phyloP scores from a whole-genome alignment of 371 early-diverging fungal genomes.

The Furculomyces boomerangus region DNA sequence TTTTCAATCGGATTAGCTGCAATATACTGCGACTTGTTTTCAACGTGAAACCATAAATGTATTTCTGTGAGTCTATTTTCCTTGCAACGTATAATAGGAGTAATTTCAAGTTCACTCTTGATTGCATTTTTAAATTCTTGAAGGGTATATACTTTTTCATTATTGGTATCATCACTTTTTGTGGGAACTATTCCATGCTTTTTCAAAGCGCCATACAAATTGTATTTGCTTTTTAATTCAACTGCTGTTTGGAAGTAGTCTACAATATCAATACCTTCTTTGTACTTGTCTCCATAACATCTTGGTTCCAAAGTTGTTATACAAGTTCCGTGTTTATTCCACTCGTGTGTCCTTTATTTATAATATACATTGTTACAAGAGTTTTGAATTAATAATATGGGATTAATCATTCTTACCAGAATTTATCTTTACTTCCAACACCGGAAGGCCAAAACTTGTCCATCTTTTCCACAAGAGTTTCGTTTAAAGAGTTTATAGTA shows the following conservation, averaged over 20 bases:
- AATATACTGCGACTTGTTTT: slow-evolving; percentile 16
- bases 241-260: slow-evolving; percentile 35
- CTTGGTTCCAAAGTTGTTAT: slow-evolving; percentile 37
- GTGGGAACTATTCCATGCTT: slow-evolving; percentile 41
- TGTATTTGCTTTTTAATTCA: slow-evolving; percentile 30
- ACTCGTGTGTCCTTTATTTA: slow-evolving; percentile 62
- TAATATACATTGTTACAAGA: too few species aligned
- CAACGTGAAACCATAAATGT: slow-evolving; percentile 20
- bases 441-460: slow-evolving; percentile 55
- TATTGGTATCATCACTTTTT: too few species aligned
- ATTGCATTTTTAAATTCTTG: slow-evolving; percentile 32
- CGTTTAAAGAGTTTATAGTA: slow-evolving; percentile 21
- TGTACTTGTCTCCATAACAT: slow-evolving; percentile 29
- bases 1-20: slow-evolving; percentile 17
- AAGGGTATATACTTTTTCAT: slow-evolving; percentile 27
- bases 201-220: slow-evolving; percentile 35
- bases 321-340: slow-evolving; percentile 70
- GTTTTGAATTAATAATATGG: too few species aligned
- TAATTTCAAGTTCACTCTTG: slow-evolving; percentile 11
- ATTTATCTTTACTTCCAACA: slow-evolving; percentile 34
- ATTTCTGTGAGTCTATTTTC: slow-evolving; percentile 16
- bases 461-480: slow-evolving; percentile 31
- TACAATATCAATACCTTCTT: slow-evolving; percentile 31
- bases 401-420: too few species aligned
- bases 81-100: slow-evolving; percentile 23